Evolutionary conservation across 169 alveolate genomes (phyloP).

Genomic region (Theileria orientalis): DNA sequence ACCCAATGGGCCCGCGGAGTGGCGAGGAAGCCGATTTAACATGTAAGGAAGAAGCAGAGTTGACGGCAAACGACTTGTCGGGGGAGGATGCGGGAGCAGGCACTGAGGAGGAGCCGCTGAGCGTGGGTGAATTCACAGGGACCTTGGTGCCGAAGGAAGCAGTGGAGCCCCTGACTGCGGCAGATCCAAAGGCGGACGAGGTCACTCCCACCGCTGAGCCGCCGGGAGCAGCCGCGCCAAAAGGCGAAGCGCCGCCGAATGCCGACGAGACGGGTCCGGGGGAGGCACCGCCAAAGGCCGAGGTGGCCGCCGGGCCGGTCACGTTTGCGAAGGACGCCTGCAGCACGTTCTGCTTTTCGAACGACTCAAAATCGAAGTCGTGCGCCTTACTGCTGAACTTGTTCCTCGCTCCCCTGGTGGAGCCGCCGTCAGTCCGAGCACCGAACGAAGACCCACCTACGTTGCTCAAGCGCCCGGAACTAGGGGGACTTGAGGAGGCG

Average conservation of each 20-base stretch:
- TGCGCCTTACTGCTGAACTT: neutral
- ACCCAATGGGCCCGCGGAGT: neutral
- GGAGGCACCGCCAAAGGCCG: neutral
- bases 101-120: neutral
- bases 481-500: neutral
- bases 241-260: neutral
- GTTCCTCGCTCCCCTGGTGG: neutral
- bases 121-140: neutral
- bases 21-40: neutral
- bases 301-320: neutral
- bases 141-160: too few relatives aligned
- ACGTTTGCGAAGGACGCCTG: neutral
- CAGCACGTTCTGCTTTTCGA: slow-evolving; percentile 5
- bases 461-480: neutral
- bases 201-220: neutral
- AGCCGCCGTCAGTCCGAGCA: neutral
- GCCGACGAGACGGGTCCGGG: neutral
- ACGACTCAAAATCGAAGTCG: slow-evolving; percentile 6
- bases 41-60: neutral
- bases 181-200: neutral
- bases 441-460: too few relatives aligned
- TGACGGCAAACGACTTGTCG: neutral
- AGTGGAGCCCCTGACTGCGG: neutral
- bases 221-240: neutral
- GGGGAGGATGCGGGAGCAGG: neutral